Percentiles rank a stretch among this genome's conserved stretches.
phyloP scores from a whole-genome alignment of 306 rosid genomes.

The Cicer arietinum region DNA sequence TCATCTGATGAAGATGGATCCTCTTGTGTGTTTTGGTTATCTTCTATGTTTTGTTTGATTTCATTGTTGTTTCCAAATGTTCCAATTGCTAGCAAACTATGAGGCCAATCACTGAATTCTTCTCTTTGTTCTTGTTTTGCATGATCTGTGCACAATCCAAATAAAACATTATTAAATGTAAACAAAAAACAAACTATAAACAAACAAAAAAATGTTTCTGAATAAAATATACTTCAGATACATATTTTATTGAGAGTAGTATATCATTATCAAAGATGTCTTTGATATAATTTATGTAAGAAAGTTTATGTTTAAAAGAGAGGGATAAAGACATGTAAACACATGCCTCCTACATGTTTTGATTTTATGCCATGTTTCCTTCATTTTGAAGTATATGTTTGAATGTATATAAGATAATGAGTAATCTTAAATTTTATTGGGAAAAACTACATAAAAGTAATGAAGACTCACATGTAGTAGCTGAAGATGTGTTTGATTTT shows the following conservation, averaged over 20 bases:
- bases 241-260: background rate
- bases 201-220: background rate
- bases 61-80: constrained; percentile 87
- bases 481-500: constrained; percentile 54
- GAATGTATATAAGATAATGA: constrained; percentile 31
- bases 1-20: constrained; percentile 73
- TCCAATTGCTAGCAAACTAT: constrained; percentile 86
- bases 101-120: constrained; percentile 95
- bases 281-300: constrained; percentile 29
- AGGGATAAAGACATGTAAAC: constrained; percentile 10
- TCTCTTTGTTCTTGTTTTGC: constrained; percentile 82
- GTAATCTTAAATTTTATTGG: constrained; percentile 18
- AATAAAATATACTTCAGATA: background rate
- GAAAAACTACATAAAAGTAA: constrained; percentile 20
- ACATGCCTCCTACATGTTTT: constrained; percentile 40
- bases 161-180: background rate
- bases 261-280: background rate
- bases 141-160: constrained; percentile 54
- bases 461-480: constrained; percentile 63
- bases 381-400: constrained; percentile 42
- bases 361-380: constrained; percentile 35
- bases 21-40: constrained; percentile 53
- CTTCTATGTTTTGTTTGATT: constrained; percentile 53
- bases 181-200: too few species aligned
- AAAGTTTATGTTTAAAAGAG: background rate